Base-by-base conservation (phyloP, 352 stramenopile genomes). In the Globisporangium mamillatum region DNA sequence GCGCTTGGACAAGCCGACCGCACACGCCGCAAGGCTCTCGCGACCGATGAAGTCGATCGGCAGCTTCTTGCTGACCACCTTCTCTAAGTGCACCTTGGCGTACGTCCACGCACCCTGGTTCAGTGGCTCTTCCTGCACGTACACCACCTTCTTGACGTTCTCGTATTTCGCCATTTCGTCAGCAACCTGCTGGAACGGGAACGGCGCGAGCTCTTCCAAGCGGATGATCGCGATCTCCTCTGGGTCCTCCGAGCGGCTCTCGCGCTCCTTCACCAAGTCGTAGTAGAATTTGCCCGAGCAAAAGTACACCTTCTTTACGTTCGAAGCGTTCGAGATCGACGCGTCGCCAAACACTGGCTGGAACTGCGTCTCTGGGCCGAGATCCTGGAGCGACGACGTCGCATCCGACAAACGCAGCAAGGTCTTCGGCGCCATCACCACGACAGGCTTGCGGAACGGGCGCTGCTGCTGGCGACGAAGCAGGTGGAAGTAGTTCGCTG, bases 401-500 rank as follows among this genome's bases (percentile, higher is more conserved):
- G 86, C 86, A 32, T 93, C 80, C 1, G 80, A 63, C 58, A 93
- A 72, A 60, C 85, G 81, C 25, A 94, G 69, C 60, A 95, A 69
- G 63, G 86, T 92, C 69, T 94, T 95, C 0, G 88, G 88, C 1
- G 79, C 83, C 81, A 95, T 93, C 22, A 90, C 78, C 24, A 93
- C 75, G 10, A 90, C 54, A 0, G 88, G 88, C 34, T 94, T 94
- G 63, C 84, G 85, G 78, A 92, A 95, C 25, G 69, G 41, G 6
- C 86, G 88, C 7, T 80, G 70, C 60, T 94, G 84, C 67, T 98
- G 96, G 66, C 96, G 90, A 70, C 95, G 91, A 64, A 99, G 79
- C 67, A 95, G 80, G 71, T 99, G 95, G 78, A 99, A 99, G 76
- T 98, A 99, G 75, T 99, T 98, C 44, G 95, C 96, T 1, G 97